These are phyloP conservation scores for Trametes cinnabarina DNA, from an alignment of 768 basidiomycete genomes.

Conservation along the genomic window DNA sequence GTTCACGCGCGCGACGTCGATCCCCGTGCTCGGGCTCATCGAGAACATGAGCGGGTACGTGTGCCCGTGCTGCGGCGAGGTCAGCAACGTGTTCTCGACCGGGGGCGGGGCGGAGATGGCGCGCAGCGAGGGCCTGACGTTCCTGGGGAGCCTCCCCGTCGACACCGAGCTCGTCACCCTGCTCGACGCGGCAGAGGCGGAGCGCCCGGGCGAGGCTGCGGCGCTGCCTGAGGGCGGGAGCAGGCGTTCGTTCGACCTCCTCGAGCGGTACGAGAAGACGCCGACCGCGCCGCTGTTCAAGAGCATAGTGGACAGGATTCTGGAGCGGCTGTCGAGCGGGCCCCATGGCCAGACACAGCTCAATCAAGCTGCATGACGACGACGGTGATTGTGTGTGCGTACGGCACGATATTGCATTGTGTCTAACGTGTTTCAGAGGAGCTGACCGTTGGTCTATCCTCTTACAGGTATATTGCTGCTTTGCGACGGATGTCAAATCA, in stretches of 20 bases:
- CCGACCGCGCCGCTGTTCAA: slow-evolving; percentile 68
- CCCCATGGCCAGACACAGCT: not conserved
- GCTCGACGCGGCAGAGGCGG: slow-evolving; percentile 62
- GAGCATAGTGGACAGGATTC: slow-evolving; percentile 48
- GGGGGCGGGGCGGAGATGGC: slow-evolving; percentile 93
- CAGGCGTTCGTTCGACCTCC: slow-evolving; percentile 45
- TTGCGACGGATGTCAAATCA: not conserved
- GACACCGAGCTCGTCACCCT: slow-evolving; percentile 88
- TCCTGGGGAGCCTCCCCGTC: slow-evolving; percentile 88
- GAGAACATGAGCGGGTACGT: slow-evolving; percentile 99
- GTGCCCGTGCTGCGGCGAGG: slow-evolving; percentile 95
- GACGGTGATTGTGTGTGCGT: not conserved
- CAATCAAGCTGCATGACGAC: slow-evolving; percentile 1
- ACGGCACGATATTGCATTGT: not conserved
- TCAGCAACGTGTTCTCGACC: slow-evolving; percentile 92
- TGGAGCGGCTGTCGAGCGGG: slow-evolving; percentile 29
- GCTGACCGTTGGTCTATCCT: not conserved
- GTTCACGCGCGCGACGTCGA: slow-evolving; percentile 83
- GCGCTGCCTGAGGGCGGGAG: slow-evolving; percentile 27
- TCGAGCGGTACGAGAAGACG: slow-evolving; percentile 64
- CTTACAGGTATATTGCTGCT: not conserved
- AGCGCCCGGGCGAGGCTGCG: slow-evolving; percentile 36
- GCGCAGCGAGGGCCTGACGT: slow-evolving; percentile 63
- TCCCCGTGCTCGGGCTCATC: slow-evolving; percentile 88
- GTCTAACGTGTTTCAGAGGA: not conserved